Percentiles rank a stretch among this genome's conserved stretches.
These are phyloP conservation scores for Phlyctochytrium arcticum DNA, from an alignment of 192 early-diverging fungal species.

Conservation along the genomic window DNA sequence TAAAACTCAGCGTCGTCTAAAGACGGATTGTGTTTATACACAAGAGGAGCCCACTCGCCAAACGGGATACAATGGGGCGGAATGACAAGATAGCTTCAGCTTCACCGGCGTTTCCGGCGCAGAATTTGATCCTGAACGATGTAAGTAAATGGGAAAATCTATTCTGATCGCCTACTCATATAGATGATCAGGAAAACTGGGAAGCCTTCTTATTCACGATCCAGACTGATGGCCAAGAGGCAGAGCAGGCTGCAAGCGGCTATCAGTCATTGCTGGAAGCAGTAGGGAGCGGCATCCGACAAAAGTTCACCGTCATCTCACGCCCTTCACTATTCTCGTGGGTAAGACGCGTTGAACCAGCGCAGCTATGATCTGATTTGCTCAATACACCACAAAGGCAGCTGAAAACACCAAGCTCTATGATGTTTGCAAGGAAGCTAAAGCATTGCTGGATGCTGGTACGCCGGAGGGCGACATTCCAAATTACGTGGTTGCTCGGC, in stretches of 20 bases:
- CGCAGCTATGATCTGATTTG: not conserved
- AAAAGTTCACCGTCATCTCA: slow-evolving; percentile 34
- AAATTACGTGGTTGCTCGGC: slow-evolving; percentile 35
- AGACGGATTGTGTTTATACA: too few relatives aligned
- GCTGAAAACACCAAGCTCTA: slow-evolving; percentile 36
- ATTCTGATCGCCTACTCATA: not conserved
- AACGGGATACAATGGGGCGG: too few relatives aligned
- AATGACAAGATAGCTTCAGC: slow-evolving; percentile 28
- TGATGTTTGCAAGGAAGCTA: slow-evolving; percentile 47
- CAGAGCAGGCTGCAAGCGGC: not conserved
- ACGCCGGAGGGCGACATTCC: slow-evolving; percentile 28
- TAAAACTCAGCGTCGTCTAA: too few relatives aligned
- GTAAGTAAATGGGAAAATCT: slow-evolving; percentile 26
- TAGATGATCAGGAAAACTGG: slow-evolving; percentile 30
- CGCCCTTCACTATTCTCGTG: slow-evolving; percentile 37
- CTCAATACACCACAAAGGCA: slow-evolving; percentile 14
- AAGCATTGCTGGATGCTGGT: slow-evolving; percentile 37
- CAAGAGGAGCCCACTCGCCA: not conserved
- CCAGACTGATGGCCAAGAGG: slow-evolving; percentile 3
- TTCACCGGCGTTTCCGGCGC: slow-evolving; percentile 3
- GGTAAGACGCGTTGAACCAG: slow-evolving; percentile 29
- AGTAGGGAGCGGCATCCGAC: slow-evolving; percentile 36
- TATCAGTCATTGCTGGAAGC: slow-evolving; percentile 20
- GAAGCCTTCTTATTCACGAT: slow-evolving; percentile 31
- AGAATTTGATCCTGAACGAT: slow-evolving; percentile 23